phyloP scores from a whole-genome alignment of 805 yeast genomes.

The Maudiozyma turicensis region DNA sequence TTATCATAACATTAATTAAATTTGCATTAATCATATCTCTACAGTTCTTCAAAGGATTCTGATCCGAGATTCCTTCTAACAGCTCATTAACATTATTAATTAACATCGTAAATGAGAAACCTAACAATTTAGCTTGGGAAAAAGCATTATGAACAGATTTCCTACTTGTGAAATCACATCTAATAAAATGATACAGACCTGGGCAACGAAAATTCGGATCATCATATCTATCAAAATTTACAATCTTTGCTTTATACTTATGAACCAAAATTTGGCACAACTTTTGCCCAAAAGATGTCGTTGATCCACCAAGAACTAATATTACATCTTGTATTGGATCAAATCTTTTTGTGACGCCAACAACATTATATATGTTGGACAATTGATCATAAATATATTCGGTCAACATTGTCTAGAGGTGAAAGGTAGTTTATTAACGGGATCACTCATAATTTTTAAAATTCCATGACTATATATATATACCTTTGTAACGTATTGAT shows the following conservation, averaged over 20 bases:
- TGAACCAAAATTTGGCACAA: slow-evolving; percentile 7
- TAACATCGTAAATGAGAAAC: slow-evolving; percentile 6
- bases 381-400: not conserved
- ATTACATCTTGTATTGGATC: slow-evolving; percentile 8
- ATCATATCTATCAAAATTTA: slow-evolving; percentile 11
- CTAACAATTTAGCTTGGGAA: not conserved
- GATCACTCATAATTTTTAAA: too few relatives aligned
- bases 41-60: slow-evolving; percentile 5
- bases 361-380: not conserved
- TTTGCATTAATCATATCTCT: slow-evolving; percentile 10
- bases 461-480: too few relatives aligned
- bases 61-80: not conserved
- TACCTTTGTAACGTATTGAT: too few relatives aligned
- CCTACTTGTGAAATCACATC: slow-evolving; percentile 4
- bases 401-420: not conserved
- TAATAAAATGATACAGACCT: not conserved
- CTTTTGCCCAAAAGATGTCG: slow-evolving; percentile 10
- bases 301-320: slow-evolving; percentile 18
- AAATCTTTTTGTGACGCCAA: slow-evolving; percentile 3
- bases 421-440: too few relatives aligned
- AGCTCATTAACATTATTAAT: slow-evolving; percentile 17
- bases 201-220: not conserved
- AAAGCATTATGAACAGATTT: slow-evolving; percentile 1
- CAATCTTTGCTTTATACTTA: slow-evolving; percentile 4
- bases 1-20: slow-evolving; percentile 16